Evolutionary conservation across 2,329 filamentous ascomycete genomes (phyloP).

Genomic region (Escovopsis weberi): DNA sequence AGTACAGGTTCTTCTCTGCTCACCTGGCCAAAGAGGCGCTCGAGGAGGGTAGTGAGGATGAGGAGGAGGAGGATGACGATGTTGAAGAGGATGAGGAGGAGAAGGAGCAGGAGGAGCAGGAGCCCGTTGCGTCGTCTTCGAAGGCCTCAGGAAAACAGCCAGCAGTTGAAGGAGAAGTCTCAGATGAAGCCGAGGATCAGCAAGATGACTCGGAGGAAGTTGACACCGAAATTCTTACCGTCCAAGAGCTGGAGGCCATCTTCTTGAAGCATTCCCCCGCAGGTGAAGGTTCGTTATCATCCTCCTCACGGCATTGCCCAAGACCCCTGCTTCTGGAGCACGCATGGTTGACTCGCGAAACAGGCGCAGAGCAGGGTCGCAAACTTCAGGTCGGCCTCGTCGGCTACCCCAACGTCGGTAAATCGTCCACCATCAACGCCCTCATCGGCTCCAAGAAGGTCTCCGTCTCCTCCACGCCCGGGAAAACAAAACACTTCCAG

Average conservation of each 20-base stretch:
- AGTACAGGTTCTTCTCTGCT: slow-evolving; percentile 94
- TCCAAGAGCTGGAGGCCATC: slow-evolving; percentile 80
- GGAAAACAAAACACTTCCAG: slow-evolving; percentile 99
- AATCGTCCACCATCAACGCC: slow-evolving; percentile 98
- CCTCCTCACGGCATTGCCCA: neutral
- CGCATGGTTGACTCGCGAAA: neutral
- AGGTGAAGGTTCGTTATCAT: slow-evolving; percentile 29
- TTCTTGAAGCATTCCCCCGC: slow-evolving; percentile 60
- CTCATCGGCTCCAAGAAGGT: slow-evolving; percentile 98
- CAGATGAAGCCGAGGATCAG: no score
- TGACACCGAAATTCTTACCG: slow-evolving; percentile 71
- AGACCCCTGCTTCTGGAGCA: neutral
- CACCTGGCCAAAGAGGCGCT: slow-evolving; percentile 80
- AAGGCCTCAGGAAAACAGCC: neutral
- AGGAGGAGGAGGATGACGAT: slow-evolving; percentile 27
- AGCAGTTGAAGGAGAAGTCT: no score
- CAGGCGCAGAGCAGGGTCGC: slow-evolving; percentile 22
- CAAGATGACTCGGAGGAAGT: slow-evolving; percentile 25
- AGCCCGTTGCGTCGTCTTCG: slow-evolving; percentile 6
- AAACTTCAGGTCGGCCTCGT: slow-evolving; percentile 89
- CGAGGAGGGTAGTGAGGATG: slow-evolving; percentile 49
- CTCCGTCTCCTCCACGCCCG: slow-evolving; percentile 89
- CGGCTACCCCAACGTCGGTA: slow-evolving; percentile 96
- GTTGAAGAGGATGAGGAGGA: slow-evolving; percentile 7
- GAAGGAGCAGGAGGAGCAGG: slow-evolving; percentile 17